Conservation (phyloP, 2,329 filamentous ascomycete genomes). For the Fusarium tupiense region DNA sequence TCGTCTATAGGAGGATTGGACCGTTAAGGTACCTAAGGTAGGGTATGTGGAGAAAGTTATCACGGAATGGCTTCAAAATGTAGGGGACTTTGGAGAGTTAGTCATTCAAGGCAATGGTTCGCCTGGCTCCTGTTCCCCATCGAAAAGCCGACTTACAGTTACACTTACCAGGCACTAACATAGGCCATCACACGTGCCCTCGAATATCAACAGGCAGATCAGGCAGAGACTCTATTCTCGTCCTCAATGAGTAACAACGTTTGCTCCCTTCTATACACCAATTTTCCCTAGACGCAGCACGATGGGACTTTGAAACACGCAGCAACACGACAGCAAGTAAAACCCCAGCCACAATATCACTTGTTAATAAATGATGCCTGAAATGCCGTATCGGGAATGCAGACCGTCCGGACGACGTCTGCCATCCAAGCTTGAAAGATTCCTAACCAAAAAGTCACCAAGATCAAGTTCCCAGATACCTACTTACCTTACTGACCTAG, state of each 20-base stretch:
- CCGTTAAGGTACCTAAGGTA: neutral
- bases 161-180: constrained; percentile 16
- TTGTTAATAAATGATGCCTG: constrained; percentile 17
- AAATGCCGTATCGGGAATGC: neutral
- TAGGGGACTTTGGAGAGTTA: constrained; percentile 34
- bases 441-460: neutral
- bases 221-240: constrained; percentile 37
- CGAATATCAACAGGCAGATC: constrained; percentile 28
- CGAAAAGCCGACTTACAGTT: neutral
- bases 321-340: neutral
- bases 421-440: neutral
- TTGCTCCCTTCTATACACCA: neutral
- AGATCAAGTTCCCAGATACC: neutral
- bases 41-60: neutral
- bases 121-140: constrained; percentile 15
- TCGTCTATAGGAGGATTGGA: neutral
- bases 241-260: constrained; percentile 11
- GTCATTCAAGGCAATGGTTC: constrained; percentile 35
- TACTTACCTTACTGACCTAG: neutral
- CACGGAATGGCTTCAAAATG: constrained; percentile 23
- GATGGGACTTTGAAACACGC: constrained; percentile 20
- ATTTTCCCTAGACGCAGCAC: neutral
- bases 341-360: neutral
- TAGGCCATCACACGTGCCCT: constrained; percentile 27
- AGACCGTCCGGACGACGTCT: neutral